These are phyloP conservation scores for Plasmodium billcollinsi DNA, from an alignment of 169 alveolate species.

Conservation along the genomic window DNA sequence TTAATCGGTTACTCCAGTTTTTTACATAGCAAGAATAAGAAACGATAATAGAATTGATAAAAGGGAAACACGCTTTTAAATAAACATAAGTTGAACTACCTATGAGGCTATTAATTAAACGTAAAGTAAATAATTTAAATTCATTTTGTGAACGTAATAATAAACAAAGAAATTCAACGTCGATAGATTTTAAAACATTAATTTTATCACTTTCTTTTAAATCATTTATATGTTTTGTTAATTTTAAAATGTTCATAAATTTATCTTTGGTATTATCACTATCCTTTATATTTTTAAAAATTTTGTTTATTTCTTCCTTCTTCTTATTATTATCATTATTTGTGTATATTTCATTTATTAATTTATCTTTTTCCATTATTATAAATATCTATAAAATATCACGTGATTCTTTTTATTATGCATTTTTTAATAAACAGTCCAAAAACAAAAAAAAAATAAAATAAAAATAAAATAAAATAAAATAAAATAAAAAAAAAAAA, in stretches of 20 bases:
- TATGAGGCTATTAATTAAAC: constrained; percentile 62
- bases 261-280: constrained; percentile 67
- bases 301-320: constrained; percentile 15
- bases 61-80: constrained; percentile 56
- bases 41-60: constrained; percentile 39
- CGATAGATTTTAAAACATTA: constrained; percentile 34
- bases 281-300: constrained; percentile 43
- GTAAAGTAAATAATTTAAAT: constrained; percentile 48
- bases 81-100: constrained; percentile 6
- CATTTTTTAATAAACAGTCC: not conserved
- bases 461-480: not conserved
- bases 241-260: constrained; percentile 53
- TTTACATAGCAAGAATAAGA: constrained; percentile 26
- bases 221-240: constrained; percentile 28
- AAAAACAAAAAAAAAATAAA: constrained; percentile 5
- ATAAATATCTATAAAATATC: not conserved
- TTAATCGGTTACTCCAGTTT: constrained; percentile 3
- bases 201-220: constrained; percentile 51
- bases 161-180: constrained; percentile 33
- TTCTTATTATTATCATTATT: not conserved
- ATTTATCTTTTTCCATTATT: not conserved
- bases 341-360: not conserved
- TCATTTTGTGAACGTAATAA: constrained; percentile 63
- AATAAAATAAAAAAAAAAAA: not conserved
- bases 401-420: not conserved